phyloP scores from a whole-genome alignment of 2,329 filamentous ascomycete species.

The Zasmidium angulare region DNA sequence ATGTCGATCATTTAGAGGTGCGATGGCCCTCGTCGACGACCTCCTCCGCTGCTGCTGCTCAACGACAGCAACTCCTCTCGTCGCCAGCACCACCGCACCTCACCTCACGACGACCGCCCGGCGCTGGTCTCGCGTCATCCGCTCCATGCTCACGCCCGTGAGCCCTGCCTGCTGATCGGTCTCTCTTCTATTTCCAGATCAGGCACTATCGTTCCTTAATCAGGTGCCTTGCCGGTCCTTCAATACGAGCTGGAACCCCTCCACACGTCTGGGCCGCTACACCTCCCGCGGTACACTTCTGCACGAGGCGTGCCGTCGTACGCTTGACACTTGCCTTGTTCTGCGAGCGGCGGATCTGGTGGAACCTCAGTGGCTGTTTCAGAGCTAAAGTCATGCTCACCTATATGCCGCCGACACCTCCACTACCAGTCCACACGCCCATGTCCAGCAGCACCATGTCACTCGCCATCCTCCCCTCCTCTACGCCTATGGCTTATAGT shows the following conservation, averaged over 20 bases:
- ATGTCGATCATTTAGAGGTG: neutral
- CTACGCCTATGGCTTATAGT: conserved; percentile 31
- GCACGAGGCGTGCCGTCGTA: conserved; percentile 3
- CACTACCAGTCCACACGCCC: conserved; percentile 28
- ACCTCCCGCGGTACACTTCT: conserved; percentile 4
- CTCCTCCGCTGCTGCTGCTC: neutral
- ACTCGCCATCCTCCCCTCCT: conserved; percentile 44
- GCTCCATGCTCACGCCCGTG: neutral
- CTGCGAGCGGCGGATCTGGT: conserved; percentile 1
- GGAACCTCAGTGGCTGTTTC: neutral
- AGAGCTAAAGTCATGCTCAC: conserved; percentile 30
- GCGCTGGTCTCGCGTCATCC: conserved; percentile 5
- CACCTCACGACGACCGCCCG: neutral
- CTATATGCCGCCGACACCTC: conserved; percentile 28
- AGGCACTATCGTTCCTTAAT: conserved; percentile 2
- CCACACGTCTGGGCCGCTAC: neutral
- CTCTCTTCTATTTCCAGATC: conserved; percentile 3
- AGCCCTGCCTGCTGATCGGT: conserved; percentile 2
- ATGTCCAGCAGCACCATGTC: conserved; percentile 42
- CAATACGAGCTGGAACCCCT: conserved; percentile 6
- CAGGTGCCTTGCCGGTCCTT: conserved; percentile 1
- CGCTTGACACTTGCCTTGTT: conserved; percentile 1
- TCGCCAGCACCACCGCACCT: too few species aligned
- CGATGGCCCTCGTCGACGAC: neutral
- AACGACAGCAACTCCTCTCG: neutral